Percentiles rank a stretch among this genome's conserved stretches.
These are phyloP conservation scores for Theobroma grandiflorum DNA, from an alignment of 441 rosid genomes.

Conservation along the genomic window DNA sequence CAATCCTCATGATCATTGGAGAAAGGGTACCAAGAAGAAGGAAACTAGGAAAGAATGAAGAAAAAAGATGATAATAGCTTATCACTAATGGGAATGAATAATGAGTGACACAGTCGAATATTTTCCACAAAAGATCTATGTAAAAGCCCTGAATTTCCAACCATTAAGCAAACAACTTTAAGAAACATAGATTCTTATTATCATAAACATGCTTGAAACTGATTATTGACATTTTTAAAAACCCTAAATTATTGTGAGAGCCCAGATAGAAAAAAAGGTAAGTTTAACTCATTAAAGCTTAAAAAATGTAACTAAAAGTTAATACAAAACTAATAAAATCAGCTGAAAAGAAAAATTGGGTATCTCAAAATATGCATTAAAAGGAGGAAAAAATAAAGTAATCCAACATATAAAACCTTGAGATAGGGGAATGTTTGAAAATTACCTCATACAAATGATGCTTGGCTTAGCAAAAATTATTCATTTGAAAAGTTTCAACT, in stretches of 20 bases:
- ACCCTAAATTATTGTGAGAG: background rate
- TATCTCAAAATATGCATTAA: too few species aligned
- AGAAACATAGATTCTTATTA: background rate
- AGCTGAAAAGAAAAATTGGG: too few species aligned
- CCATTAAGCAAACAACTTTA: background rate
- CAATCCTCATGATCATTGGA: conserved; percentile 10
- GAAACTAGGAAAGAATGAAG: conserved; percentile 5
- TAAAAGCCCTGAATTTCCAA: background rate
- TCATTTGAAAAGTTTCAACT: too few species aligned
- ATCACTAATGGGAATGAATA: background rate
- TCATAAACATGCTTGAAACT: background rate
- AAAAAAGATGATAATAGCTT: background rate
- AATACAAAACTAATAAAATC: too few species aligned
- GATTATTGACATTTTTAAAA: background rate
- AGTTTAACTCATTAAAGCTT: background rate
- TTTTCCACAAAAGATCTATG: background rate
- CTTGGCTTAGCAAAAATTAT: too few species aligned
- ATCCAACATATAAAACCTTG: too few species aligned
- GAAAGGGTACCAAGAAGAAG: conserved; percentile 18
- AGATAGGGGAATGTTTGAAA: too few species aligned
- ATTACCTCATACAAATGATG: too few species aligned
- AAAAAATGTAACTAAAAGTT: too few species aligned
- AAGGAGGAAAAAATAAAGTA: too few species aligned
- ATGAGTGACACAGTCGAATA: background rate
- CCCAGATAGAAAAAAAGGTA: background rate